Base-by-base conservation (phyloP, 2,329 filamentous ascomycete species). In the Bipolaris bicolor region DNA sequence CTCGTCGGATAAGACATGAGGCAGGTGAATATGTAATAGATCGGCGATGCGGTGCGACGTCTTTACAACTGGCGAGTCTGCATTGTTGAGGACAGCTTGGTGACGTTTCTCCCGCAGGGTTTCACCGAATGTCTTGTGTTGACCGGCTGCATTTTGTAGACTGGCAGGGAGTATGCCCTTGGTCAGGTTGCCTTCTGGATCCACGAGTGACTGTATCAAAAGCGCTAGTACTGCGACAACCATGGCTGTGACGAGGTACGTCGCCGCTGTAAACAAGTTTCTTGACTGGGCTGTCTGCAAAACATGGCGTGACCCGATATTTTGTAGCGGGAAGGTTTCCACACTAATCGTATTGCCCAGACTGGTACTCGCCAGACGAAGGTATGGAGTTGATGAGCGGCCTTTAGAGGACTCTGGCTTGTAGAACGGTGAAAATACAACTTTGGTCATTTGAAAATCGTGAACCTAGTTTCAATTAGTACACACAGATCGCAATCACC, bases 351-450 rank as follows among this genome's bases (percentile, higher is more conserved):
- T 90, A 73, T 92, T 93, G 58, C 87, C 89, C 66, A 96, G 87
- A 47, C 90, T 92, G 39, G 91, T 89, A 45, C 90, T 93, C 29
- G 91, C 92, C 3, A 97, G 84, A 67, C 90, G 91, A 65, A 96
- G 79, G 68, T 86, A 86, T 66, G 88, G 84, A 15, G 85, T 81
- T 36, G 70, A 72, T 10, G 68, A 69, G 29, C 68, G 68, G 13
- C 61, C 59, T 18, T 60, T 52, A 2, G 65, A 53, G 13, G 58
- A 41, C 10, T 71, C 65, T 1, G 70, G 78, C 20, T 78, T 77
- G 62, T 78, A 72, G 63, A 82, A 82, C 1, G 79, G 76, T 11
- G 78, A 78, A 60, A 81, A 80, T 49, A 77, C 71, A 11, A 80
- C 66, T 48, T 83, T 85, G 3, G 86, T 88, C 76, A 88, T 86